These are phyloP conservation scores for Talaromyces atroroseus DNA, from an alignment of 2,329 filamentous ascomycete species.

Conservation along the genomic window DNA sequence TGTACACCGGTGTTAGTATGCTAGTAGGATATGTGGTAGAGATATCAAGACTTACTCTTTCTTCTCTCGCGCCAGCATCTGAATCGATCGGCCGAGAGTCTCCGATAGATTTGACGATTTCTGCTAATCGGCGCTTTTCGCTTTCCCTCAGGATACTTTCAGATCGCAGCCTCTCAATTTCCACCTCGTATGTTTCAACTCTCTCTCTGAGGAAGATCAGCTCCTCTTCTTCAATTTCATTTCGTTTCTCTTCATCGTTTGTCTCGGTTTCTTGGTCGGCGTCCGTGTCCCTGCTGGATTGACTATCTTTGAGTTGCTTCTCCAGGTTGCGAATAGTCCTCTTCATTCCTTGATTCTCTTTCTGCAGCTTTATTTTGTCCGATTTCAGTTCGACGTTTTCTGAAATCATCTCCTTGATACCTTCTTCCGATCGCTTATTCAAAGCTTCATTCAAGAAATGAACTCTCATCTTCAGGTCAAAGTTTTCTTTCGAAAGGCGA, in stretches of 20 bases:
- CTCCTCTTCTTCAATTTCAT: conserved; percentile 65
- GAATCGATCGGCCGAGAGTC: conserved; percentile 47
- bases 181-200: conserved; percentile 74
- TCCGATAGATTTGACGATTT: conserved; percentile 65
- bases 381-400: conserved; percentile 96
- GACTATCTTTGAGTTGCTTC: conserved; percentile 61
- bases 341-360: conserved; percentile 80
- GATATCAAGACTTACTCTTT: conserved; percentile 38
- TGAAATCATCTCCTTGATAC: conserved; percentile 95
- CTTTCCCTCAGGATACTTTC: conserved; percentile 74
- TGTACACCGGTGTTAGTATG: conserved; percentile 27
- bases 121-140: conserved; percentile 80
- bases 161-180: conserved; percentile 74
- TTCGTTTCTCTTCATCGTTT: conserved; percentile 44
- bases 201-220: conserved; percentile 77
- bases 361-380: conserved; percentile 77
- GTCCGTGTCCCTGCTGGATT: conserved; percentile 41
- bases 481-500: conserved; percentile 93
- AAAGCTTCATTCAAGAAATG: conserved; percentile 93
- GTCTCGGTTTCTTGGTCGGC: conserved; percentile 37
- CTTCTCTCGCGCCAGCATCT: conserved; percentile 44
- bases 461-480: conserved; percentile 93
- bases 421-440: conserved; percentile 89
- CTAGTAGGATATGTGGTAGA: neutral
- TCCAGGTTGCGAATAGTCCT: conserved; percentile 81